Conservation (phyloP, 1,284 basidiomycete species). For the Singerocomus inundabilis region DNA sequence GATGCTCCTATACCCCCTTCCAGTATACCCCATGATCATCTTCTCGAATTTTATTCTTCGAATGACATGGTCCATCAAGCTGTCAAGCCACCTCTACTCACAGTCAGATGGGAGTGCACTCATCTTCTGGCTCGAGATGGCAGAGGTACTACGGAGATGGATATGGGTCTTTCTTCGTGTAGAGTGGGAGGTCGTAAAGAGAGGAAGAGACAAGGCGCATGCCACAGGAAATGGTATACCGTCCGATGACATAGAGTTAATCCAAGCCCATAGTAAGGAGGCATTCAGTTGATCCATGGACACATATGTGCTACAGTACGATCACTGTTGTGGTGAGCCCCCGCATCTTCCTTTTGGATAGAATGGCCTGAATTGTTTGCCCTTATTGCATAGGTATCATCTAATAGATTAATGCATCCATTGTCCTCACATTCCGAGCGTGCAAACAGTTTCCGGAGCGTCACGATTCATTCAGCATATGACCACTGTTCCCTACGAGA, state of each 20-base stretch:
- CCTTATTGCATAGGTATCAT: constrained; percentile 11
- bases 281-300: constrained; percentile 14
- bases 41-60: constrained; percentile 87
- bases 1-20: constrained; percentile 72
- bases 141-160: constrained; percentile 89
- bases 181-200: constrained; percentile 90
- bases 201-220: constrained; percentile 24
- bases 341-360: background rate
- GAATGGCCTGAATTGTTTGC: constrained; percentile 1
- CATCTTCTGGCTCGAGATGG: constrained; percentile 88
- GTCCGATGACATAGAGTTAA: constrained; percentile 16
- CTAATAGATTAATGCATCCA: constrained; percentile 1
- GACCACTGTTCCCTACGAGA: background rate
- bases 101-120: constrained; percentile 79
- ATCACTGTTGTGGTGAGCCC: constrained; percentile 15
- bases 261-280: constrained; percentile 15
- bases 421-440: background rate
- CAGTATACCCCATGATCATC: constrained; percentile 85
- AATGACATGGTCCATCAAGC: constrained; percentile 93
- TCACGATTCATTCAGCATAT: constrained; percentile 2
- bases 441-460: background rate
- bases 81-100: constrained; percentile 86
- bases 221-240: constrained; percentile 7
- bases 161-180: constrained; percentile 96
- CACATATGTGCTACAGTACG: background rate